Evolutionary conservation across 2,329 filamentous ascomycete genomes (phyloP).

Genomic region (Ascochyta pisi): DNA sequence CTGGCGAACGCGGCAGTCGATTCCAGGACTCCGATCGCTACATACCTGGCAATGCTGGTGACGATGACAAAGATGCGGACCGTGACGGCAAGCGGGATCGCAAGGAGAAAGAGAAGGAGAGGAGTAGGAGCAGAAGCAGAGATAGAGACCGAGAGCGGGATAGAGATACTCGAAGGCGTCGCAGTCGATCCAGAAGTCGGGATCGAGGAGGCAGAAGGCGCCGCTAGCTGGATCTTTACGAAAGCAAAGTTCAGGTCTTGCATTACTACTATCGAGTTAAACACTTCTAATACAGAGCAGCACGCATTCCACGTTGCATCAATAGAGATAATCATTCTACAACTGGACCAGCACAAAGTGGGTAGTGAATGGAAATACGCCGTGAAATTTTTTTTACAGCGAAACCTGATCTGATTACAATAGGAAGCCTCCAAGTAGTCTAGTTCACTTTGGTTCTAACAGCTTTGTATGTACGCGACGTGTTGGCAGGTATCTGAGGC

Average conservation of each 20-base stretch:
- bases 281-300: neutral
- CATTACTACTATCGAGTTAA: slow-evolving; percentile 9
- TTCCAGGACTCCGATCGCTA: slow-evolving; percentile 44
- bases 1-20: slow-evolving; percentile 26
- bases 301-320: neutral
- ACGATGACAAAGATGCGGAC: slow-evolving; percentile 26
- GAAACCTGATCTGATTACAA: neutral
- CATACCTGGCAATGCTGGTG: slow-evolving; percentile 26
- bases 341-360: neutral
- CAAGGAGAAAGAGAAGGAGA: slow-evolving; percentile 38
- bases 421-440: neutral
- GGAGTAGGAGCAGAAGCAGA: slow-evolving; percentile 24
- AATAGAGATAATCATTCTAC: neutral
- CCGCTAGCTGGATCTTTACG: neutral
- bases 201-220: slow-evolving; percentile 18
- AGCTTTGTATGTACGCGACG: slow-evolving; percentile 2
- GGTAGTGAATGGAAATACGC: neutral
- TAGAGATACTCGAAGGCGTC: slow-evolving; percentile 25
- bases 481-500: slow-evolving; percentile 4
- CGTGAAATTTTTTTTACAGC: neutral
- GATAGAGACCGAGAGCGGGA: slow-evolving; percentile 19
- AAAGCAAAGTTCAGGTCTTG: neutral
- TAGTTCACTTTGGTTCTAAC: slow-evolving; percentile 5
- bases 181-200: slow-evolving; percentile 28
- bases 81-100: slow-evolving; percentile 22